A percentile compares a stretch with the other conserved stretches of the same genome.
Evolutionary conservation across 371 early-diverging fungal genomes (phyloP).

Genomic region (Paraphysoderma sedebokerense): DNA sequence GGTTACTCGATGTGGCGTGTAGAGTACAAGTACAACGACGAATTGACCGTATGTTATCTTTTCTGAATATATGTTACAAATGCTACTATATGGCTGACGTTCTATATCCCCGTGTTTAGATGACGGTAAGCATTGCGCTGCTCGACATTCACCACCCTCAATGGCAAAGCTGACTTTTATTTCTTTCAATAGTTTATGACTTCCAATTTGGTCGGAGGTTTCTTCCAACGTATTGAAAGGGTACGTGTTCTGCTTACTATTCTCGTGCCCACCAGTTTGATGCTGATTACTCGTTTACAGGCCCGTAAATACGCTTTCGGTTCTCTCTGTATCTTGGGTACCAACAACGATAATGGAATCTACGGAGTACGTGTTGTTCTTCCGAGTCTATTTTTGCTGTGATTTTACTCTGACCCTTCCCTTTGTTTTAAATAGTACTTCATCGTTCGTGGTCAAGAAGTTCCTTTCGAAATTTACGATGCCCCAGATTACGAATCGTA

Average conservation of each 20-base stretch:
- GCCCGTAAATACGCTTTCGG: slow-evolving; percentile 94
- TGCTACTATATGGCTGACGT: slow-evolving; percentile 1
- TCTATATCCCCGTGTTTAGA: background rate
- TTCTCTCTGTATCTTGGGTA: slow-evolving; percentile 65
- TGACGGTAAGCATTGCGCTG: no score
- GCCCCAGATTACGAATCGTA: slow-evolving; percentile 80
- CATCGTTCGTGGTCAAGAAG: slow-evolving; percentile 74
- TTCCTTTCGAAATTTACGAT: slow-evolving; percentile 70
- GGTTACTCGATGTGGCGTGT: slow-evolving; percentile 78
- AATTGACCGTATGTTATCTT: slow-evolving; percentile 45
- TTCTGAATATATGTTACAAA: slow-evolving; percentile 1
- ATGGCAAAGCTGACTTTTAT: no score
- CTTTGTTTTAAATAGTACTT: no score
- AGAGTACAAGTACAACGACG: slow-evolving; percentile 79
- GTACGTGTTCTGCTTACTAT: no score
- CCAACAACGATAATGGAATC: slow-evolving; percentile 77
- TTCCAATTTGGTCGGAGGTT: no score
- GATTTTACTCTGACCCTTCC: no score
- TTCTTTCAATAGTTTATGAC: no score
- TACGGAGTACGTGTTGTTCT: no score
- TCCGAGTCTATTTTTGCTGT: no score
- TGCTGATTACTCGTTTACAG: slow-evolving; percentile 85
- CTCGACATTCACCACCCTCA: no score
- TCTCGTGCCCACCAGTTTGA: slow-evolving; percentile 77
- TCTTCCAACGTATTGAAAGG: no score